These are phyloP conservation scores for Mycena olivaceomarginata DNA, from an alignment of 768 basidiomycete species.

Conservation along the genomic window DNA sequence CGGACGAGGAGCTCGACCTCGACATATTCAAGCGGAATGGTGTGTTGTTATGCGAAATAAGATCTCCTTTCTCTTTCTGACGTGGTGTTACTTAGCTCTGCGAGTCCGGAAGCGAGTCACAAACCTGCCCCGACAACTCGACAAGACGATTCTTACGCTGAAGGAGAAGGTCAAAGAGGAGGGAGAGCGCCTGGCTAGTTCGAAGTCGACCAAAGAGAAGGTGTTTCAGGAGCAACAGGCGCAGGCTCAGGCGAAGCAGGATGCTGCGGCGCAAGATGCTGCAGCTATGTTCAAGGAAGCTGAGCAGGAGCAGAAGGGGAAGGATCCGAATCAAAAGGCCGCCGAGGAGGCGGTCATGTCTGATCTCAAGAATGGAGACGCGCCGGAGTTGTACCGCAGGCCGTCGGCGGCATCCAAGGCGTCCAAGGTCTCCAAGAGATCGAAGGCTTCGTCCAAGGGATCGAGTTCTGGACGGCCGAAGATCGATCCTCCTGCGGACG, in stretches of 20 bases:
- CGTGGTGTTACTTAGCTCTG: constrained; percentile 33
- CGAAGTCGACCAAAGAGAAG: constrained; percentile 34
- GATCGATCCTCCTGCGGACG: constrained; percentile 56
- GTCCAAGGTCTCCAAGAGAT: constrained; percentile 45
- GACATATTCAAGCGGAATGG: constrained; percentile 61
- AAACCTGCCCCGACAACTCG: constrained; percentile 49
- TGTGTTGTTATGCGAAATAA: constrained; percentile 38
- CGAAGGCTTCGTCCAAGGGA: constrained; percentile 15
- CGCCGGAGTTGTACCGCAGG: constrained; percentile 41
- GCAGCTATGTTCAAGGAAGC: constrained; percentile 33
- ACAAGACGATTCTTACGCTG: constrained; percentile 54
- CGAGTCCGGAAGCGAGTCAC: constrained; percentile 59
- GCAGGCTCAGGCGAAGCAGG: constrained; percentile 23
- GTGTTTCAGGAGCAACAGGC: constrained; percentile 39
- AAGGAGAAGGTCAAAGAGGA: constrained; percentile 53
- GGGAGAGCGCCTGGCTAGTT: constrained; percentile 40
- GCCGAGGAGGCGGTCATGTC: constrained; percentile 43
- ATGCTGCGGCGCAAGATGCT: constrained; percentile 1
- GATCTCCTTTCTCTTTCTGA: background rate
- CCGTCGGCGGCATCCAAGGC: constrained; percentile 42
- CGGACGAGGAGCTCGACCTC: constrained; percentile 50
- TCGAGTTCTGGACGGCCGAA: constrained; percentile 32
- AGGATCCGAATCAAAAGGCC: constrained; percentile 17
- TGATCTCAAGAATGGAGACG: constrained; percentile 35
- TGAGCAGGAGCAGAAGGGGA: background rate